Percentiles rank a stretch among this genome's conserved stretches.
Conservation (phyloP, 495 filamentous ascomycete genomes). For the Penicillium arizonense region DNA sequence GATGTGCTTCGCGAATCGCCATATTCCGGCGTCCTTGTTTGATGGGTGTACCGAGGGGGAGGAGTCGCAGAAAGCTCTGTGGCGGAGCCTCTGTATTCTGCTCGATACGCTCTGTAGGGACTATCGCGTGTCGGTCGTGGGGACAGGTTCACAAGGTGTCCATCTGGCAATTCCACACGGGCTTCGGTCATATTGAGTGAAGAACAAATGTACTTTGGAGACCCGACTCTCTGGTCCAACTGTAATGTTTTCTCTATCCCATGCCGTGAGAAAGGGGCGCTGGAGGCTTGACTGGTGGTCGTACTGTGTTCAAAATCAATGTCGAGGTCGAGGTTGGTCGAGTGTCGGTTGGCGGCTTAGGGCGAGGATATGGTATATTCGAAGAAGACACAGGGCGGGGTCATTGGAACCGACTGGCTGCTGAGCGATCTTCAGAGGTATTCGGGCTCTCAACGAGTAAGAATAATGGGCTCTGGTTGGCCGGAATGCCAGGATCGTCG, state of each 20-base stretch:
- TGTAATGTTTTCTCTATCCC: conserved; percentile 7
- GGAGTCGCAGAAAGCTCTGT: conserved; percentile 12
- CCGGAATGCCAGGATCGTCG: conserved; percentile 34
- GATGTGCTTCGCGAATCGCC: conserved; percentile 1
- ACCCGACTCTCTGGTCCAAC: conserved; percentile 18
- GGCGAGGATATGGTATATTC: conserved; percentile 4
- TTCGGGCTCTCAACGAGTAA: conserved; percentile 24
- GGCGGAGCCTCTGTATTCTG: conserved; percentile 8
- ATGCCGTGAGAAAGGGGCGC: conserved; percentile 20
- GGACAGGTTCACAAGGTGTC: conserved; percentile 36
- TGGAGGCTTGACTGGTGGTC: neutral
- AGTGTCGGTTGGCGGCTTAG: neutral
- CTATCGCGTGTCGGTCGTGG: conserved; percentile 20
- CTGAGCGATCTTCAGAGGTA: neutral
- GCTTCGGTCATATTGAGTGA: conserved; percentile 23
- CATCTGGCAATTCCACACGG: conserved; percentile 29
- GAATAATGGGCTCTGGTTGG: conserved; percentile 22
- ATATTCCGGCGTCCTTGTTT: conserved; percentile 2
- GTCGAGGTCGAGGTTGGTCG: neutral
- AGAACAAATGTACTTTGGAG: neutral
- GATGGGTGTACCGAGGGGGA: conserved; percentile 4
- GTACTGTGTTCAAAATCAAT: conserved; percentile 2
- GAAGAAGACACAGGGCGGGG: conserved; percentile 11
- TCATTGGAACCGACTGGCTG: conserved; percentile 1
- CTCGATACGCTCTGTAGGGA: conserved; percentile 25